Base-by-base conservation (phyloP, 164 flowering plant genomes). In the Annona squamosa region DNA sequence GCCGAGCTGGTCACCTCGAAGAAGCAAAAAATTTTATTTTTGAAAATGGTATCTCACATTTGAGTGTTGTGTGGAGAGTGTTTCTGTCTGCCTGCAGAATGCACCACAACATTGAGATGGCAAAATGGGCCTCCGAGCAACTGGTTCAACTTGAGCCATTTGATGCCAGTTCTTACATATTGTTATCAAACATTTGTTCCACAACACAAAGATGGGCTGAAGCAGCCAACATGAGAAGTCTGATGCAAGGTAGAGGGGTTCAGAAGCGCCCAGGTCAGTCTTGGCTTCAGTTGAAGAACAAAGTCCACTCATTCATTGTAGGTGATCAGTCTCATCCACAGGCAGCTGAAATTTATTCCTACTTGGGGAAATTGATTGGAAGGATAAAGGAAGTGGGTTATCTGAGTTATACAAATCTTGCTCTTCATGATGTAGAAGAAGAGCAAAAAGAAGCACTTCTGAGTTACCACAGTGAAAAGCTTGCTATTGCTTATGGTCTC, bases 31-130 rank as follows among this genome's bases (percentile, higher is more conserved):
- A 77, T 47, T 90, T 92, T 62, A 88, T 92, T 71, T n/a, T 72
- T 4, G 68, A 80, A 43, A 84, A 85, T 69, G 77, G 66, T 46
- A 71, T 89, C 43, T 75, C 82, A 19, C 80, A 81, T 71, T 9
- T 80, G 42, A 74, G 64, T 72, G 77, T 82, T 44, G 92, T 88
- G 18, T 89, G 95, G 95, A 85, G 75, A 63, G 79, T 92, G 46
- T 79, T 90, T 63, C 65, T 92, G 71, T 83, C 91, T 47, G 88
- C 91, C 57, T 90, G 95, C 72, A 72, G 80, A 77, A 62, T 85
- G 62, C 89, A 92, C 81, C 85, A 89, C 64, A 81, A 88, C 57
- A 13, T 77, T 37, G 81, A 84, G 73, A 75, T 87, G 84, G 90
- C 79, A 6, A 83, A 79, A 61, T 81, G 81, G 86, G 88, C 79